Evolutionary conservation across 805 yeast genomes (phyloP), one percentile per base, ranked within the genome.

Genomic region (Komagataella mondaviorum): DNA sequence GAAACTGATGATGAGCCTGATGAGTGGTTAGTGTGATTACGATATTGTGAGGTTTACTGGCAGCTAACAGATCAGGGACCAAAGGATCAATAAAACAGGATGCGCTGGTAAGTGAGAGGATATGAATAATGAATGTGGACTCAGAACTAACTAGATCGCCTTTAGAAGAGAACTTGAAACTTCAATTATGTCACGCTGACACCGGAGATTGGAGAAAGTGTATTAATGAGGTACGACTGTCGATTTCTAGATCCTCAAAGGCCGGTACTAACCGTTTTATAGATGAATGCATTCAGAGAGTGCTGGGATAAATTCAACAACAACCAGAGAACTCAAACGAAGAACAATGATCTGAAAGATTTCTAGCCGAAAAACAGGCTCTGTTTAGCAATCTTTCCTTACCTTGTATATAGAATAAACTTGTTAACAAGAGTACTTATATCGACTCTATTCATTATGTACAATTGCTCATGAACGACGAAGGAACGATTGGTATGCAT

Each of bases 401-500:
- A 30, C 39, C 39, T 2, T 30, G 39, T 30, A 30, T 4, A 30
- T 30, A 30, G 14, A 10, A 10, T 30, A 14, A 10, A 30, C 5
- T 14, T 30, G 14, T 10, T 30, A 10, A 30, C 2, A 14, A 10
- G 39, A 30, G 20, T 30, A 10, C 10, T 10, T 30, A 10, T 8
- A 12, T 30, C 14, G n/a, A 8, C 39, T 30, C 39, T 30, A 30
- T 30, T 30, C 39, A 30, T 14, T 30, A 30, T 30, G 39, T 30
- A 30, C 39, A 30, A 30, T 30, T 30, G 14, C 14, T 30, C n/a
- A 30, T 30, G 39, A 30, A 30, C 62, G 60, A 50, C 78, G 70
- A 55, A 90, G 71, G 66, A 90, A 89, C 16, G 96, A 85, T 63
- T 86, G 96, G 67, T 84, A 90, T 0, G 96, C 96, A 56, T 88